Conservation (phyloP, 345 rosid genomes). For the Leavenworthia alabamica region DNA sequence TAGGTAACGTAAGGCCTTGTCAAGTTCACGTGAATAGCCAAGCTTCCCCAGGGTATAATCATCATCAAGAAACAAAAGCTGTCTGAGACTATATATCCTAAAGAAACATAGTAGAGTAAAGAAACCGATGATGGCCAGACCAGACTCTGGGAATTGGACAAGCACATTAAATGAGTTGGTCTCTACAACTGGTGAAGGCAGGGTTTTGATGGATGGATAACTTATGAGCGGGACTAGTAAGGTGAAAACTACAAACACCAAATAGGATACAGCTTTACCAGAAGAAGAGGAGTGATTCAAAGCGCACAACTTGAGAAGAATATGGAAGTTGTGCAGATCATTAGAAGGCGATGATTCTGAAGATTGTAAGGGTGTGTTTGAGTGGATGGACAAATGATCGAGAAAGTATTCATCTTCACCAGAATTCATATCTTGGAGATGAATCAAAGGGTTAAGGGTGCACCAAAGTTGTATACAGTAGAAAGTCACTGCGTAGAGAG, state of each 20-base stretch:
- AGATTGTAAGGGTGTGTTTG: slow-evolving; percentile 28
- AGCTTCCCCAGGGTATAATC: slow-evolving; percentile 39
- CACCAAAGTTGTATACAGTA: background rate
- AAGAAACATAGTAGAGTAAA: slow-evolving; percentile 51
- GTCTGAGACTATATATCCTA: slow-evolving; percentile 40
- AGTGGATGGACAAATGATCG: background rate
- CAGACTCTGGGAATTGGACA: slow-evolving; percentile 63
- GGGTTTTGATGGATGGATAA: slow-evolving; percentile 28
- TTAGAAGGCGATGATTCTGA: slow-evolving; percentile 39
- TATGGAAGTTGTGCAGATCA: slow-evolving; percentile 45
- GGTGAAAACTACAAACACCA: slow-evolving; percentile 40
- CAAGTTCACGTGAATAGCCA: slow-evolving; percentile 49
- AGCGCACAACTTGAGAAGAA: slow-evolving; percentile 58
- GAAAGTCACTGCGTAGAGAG: background rate
- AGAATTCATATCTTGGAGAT: slow-evolving; percentile 6
- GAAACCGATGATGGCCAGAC: slow-evolving; percentile 50
- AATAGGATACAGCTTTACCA: slow-evolving; percentile 46
- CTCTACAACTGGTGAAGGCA: slow-evolving; percentile 23
- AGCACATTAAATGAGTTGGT: slow-evolving; percentile 48
- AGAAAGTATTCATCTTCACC: slow-evolving; percentile 17
- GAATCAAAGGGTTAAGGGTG: background rate
- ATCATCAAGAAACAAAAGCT: slow-evolving; percentile 68
- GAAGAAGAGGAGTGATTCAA: slow-evolving; percentile 57
- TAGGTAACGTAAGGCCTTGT: slow-evolving; percentile 53
- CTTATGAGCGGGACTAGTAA: slow-evolving; percentile 40